Conservation (phyloP, 73 alveolate species). For the Tetrahymena malaccensis region DNA sequence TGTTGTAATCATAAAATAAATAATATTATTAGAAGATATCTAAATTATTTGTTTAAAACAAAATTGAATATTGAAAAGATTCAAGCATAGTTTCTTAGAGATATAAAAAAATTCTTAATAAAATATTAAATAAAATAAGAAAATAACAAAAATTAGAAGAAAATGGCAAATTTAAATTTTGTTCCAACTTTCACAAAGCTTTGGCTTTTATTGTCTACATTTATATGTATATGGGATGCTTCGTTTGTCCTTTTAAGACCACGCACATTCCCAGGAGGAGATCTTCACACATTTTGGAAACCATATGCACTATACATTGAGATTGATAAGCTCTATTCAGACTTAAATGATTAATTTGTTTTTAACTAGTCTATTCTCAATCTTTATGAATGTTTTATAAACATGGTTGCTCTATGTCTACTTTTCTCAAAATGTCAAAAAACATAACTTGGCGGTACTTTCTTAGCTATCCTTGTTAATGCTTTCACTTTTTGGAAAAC, state of each 20-base stretch:
- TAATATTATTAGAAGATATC: neutral
- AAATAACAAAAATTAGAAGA: neutral
- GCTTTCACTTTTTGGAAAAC: neutral
- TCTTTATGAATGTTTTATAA: neutral
- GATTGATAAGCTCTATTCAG: neutral
- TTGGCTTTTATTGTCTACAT: neutral
- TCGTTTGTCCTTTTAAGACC: neutral
- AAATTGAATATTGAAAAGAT: too few species aligned
- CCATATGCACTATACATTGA: neutral
- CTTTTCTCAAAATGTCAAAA: neutral
- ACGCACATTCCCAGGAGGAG: neutral
- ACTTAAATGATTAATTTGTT: neutral
- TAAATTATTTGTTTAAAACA: too few species aligned
- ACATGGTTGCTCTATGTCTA: neutral
- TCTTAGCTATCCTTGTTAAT: neutral
- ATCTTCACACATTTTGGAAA: neutral
- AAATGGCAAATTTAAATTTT: neutral
- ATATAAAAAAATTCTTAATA: too few species aligned
- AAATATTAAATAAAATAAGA: neutral
- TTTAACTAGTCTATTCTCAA: neutral
- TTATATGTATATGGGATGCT: neutral
- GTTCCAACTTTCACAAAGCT: neutral
- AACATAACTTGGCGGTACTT: neutral
- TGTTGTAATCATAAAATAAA: neutral
- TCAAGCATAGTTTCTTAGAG: too few species aligned